Conservation (phyloP, 108 stramenopile species). For the Seminavis robusta region DNA sequence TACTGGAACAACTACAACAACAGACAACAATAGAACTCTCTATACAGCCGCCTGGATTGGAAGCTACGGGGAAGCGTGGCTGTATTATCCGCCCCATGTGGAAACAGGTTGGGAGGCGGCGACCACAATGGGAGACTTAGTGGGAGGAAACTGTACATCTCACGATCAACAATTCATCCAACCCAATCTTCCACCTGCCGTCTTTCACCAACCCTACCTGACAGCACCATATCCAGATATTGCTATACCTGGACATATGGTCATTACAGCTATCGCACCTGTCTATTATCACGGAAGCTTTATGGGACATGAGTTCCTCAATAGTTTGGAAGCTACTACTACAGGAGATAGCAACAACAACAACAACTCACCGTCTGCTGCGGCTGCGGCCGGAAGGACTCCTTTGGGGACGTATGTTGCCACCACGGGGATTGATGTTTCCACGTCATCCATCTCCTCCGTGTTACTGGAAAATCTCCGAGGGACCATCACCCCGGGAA, state of each 20-base stretch:
- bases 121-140: constrained; percentile 8
- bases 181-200: constrained; percentile 11
- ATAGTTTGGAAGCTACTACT: too few species aligned
- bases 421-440: constrained; percentile 17
- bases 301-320: constrained; percentile 3
- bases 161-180: constrained; percentile 1
- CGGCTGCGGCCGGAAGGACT: too few species aligned
- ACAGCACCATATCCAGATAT: constrained; percentile 13
- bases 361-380: too few species aligned
- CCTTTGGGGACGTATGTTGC: constrained; percentile 21
- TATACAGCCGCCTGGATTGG: constrained; percentile 25
- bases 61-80: constrained; percentile 5
- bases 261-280: constrained; percentile 25
- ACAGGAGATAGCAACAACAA: too few species aligned
- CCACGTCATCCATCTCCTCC: constrained; percentile 5
- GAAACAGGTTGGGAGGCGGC: not conserved
- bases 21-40: too few species aligned
- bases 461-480: constrained; percentile 16
- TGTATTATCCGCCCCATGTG: constrained; percentile 12
- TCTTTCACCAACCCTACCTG: not conserved
- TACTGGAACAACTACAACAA: too few species aligned
- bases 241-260: constrained; percentile 5
- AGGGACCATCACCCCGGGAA: constrained; percentile 4
- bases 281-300: constrained; percentile 19
- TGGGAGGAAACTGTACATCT: not conserved